phyloP scores from a whole-genome alignment of 257 asterid genomes.

The Lavandula angustifolia region DNA sequence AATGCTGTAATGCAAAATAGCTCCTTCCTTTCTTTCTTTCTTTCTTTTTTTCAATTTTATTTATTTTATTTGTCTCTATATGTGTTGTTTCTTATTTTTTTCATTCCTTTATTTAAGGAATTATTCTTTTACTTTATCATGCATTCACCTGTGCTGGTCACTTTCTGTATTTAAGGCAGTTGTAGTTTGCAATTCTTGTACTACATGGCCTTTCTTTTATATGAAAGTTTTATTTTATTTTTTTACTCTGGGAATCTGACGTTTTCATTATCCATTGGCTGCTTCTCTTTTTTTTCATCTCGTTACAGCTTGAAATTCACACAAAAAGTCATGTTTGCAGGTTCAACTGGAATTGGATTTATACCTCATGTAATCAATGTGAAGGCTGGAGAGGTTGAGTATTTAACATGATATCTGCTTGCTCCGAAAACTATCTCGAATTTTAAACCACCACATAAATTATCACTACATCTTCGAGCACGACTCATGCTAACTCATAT shows the following conservation, averaged over 20 bases:
- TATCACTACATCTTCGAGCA: conserved; percentile 12
- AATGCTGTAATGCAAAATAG: conserved; percentile 6
- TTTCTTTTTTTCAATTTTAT: neutral
- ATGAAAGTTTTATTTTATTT: conserved; percentile 10
- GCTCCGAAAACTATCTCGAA: neutral
- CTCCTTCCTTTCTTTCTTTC: neutral
- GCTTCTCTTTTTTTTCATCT: conserved; percentile 1
- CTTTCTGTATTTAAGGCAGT: conserved; percentile 8
- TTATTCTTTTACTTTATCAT: conserved; percentile 13
- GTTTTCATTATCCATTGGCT: conserved; percentile 4
- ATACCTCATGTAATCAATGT: conserved; percentile 51
- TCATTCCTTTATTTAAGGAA: neutral
- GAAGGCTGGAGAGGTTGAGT: conserved; percentile 52
- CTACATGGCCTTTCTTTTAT: neutral
- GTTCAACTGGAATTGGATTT: conserved; percentile 51
- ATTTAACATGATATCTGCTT: neutral
- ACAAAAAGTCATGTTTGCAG: conserved; percentile 42
- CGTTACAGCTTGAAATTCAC: conserved; percentile 13
- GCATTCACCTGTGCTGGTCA: neutral
- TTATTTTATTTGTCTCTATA: neutral
- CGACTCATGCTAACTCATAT: no score
- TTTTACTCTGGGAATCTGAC: neutral
- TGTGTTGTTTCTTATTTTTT: neutral
- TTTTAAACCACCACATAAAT: neutral
- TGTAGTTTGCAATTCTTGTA: conserved; percentile 4